Percentiles rank a stretch among this genome's conserved stretches.
Conservation (phyloP, 1,284 basidiomycete genomes). For the Boletus holoroseus region DNA sequence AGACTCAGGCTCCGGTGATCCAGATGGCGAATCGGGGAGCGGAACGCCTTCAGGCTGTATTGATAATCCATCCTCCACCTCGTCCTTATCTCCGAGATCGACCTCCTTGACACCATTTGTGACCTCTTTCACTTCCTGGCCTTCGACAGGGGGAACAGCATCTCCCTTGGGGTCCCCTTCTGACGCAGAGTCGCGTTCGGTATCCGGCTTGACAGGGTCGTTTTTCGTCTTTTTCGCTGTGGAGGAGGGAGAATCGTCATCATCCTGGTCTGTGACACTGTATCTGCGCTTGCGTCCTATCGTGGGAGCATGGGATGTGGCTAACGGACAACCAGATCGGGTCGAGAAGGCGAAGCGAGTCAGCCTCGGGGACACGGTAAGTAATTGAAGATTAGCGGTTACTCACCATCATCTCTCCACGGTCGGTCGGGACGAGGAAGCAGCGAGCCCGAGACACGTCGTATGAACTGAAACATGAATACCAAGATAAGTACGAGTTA, state of each 20-base stretch:
- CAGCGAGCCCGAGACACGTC: constrained; percentile 65
- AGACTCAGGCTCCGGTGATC: constrained; percentile 16
- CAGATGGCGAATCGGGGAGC: constrained; percentile 43
- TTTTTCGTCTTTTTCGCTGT: constrained; percentile 45
- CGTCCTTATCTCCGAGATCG: constrained; percentile 46
- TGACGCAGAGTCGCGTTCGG: constrained; percentile 17
- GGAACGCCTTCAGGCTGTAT: constrained; percentile 46
- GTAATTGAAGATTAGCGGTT: constrained; percentile 7
- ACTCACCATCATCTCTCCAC: constrained; percentile 70
- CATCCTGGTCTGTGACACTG: constrained; percentile 48
- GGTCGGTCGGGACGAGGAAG: constrained; percentile 65
- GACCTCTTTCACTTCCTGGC: constrained; percentile 60
- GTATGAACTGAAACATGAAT: constrained; percentile 62
- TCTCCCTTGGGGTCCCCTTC: constrained; percentile 19
- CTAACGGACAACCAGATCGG: constrained; percentile 34
- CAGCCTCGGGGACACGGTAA: constrained; percentile 3
- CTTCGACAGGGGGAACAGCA: constrained; percentile 29
- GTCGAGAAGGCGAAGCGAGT: constrained; percentile 12
- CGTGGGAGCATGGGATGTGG: constrained; percentile 67
- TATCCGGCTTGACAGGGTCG: constrained; percentile 28
- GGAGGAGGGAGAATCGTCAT: constrained; percentile 34
- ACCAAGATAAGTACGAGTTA: not conserved
- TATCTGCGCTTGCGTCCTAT: constrained; percentile 61
- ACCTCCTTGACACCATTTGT: constrained; percentile 66
- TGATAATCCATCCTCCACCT: constrained; percentile 15